Evolutionary conservation across 2,329 filamentous ascomycete species (phyloP), one percentile per base, ranked within the genome.

Genomic region (Grosmannia huntii): DNA sequence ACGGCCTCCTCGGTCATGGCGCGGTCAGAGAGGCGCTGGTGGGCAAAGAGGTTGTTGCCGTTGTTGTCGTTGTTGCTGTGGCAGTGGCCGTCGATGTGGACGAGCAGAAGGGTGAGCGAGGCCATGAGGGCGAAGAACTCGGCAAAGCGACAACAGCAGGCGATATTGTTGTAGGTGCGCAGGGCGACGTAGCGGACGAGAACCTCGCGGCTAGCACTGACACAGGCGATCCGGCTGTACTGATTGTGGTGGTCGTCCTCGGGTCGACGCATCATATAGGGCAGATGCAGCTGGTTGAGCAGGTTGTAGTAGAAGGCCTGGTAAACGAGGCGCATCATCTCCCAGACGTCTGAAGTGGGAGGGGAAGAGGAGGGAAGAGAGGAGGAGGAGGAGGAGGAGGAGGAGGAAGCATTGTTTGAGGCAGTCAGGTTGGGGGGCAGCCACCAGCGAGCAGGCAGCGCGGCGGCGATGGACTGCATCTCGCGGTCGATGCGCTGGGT

Each of bases 371-470:
- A 44, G 16, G 38, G n/a, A 2, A 16, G 21, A 12, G 16, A 4
- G 12, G 10, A 4, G 10, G 41, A 46, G 19, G 41, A 28, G 2
- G 16, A 10, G 16, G 38, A 16, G 16, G 38, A 6, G n/a, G 16
- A 44, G 16, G 38, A 44, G n/a, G 41, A 21, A 12, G 4, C 10
- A 38, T 5, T 3, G 10, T n/a, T n/a, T n/a, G 41, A 46, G 19
- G 41, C 21, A 19, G n/a, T 21, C 21, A 57, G 16, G 12, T 66
- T 55, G 11, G 67, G 66, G 10, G 65, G 58, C 5, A 70, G 59
- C 75, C 75, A 78, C 73, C 74, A 78, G 44, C 70, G 66, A 4
- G 70, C 62, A 2, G 75, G 70, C 71, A 76, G 68, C 3, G 63
- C 64, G 1, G 63, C 63, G 0, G 71, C 68, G 6, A 71, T 68